Evolutionary conservation across 192 early-diverging fungal genomes (phyloP).

Genomic region (Mortierella hygrophila): DNA sequence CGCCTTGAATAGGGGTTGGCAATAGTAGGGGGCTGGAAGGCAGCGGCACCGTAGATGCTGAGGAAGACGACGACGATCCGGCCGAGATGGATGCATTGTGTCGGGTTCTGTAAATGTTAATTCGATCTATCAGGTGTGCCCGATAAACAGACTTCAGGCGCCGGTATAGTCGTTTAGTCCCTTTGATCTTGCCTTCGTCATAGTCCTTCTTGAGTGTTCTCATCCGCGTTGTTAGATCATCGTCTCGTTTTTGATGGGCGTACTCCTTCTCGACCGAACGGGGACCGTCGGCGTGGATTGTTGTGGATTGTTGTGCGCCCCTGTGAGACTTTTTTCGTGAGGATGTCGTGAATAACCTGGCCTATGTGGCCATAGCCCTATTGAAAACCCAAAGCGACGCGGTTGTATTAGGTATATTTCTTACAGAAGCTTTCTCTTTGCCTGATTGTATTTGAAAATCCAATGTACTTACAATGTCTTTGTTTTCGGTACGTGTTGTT

Average conservation of each 20-base stretch:
- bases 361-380: background rate
- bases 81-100: no score
- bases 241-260: background rate
- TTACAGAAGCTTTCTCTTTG: no score
- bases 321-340: background rate
- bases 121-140: background rate
- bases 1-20: no score
- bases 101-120: no score
- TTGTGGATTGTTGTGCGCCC: background rate
- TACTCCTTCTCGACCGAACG: background rate
- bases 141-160: slow-evolving; percentile 7
- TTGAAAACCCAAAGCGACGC: background rate
- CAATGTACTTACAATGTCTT: no score
- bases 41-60: no score
- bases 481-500: no score
- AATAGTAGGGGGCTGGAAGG: no score
- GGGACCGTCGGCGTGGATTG: background rate
- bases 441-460: no score
- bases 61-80: no score
- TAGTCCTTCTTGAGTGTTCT: background rate
- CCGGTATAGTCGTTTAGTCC: background rate
- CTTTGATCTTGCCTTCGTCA: background rate
- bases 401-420: background rate
- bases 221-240: background rate
- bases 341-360: background rate